Evolutionary conservation across 2,329 filamentous ascomycete genomes (phyloP).

Genomic region (Alternaria tenuissima): DNA sequence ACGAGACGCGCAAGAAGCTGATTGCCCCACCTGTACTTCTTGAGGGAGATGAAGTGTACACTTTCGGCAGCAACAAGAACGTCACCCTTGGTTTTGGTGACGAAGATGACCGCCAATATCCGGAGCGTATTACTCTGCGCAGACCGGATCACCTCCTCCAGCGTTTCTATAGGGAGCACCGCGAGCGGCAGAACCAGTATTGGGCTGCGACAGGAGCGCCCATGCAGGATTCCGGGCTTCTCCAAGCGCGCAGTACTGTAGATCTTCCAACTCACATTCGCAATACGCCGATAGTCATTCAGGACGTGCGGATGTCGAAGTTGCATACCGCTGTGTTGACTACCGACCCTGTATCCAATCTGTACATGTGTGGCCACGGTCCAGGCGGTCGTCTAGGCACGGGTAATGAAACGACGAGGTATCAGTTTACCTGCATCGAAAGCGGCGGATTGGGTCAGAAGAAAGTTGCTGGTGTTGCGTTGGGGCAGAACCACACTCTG

Average conservation of each 20-base stretch:
- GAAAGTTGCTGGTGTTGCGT: constrained; percentile 76
- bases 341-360: constrained; percentile 83
- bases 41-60: constrained; percentile 84
- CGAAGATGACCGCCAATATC: constrained; percentile 91
- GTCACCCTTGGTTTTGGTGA: constrained; percentile 92
- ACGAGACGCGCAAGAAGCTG: constrained; percentile 35
- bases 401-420: constrained; percentile 88
- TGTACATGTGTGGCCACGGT: constrained; percentile 92
- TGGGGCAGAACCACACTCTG: constrained; percentile 91
- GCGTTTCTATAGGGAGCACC: constrained; percentile 75
- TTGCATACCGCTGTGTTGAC: constrained; percentile 90
- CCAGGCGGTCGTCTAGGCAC: constrained; percentile 88
- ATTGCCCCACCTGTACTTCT: constrained; percentile 51
- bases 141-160: constrained; percentile 80
- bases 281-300: constrained; percentile 76
- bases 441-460: constrained; percentile 76
- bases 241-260: constrained; percentile 50
- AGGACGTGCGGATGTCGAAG: constrained; percentile 88
- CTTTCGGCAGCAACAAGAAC: constrained; percentile 97
- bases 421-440: constrained; percentile 84
- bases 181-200: constrained; percentile 57
- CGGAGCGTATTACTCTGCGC: constrained; percentile 79
- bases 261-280: constrained; percentile 77
- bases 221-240: constrained; percentile 28
- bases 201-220: constrained; percentile 50